These are phyloP conservation scores for Colletotrichum spaethianum DNA, from an alignment of 2,329 filamentous ascomycete species.

Conservation along the genomic window DNA sequence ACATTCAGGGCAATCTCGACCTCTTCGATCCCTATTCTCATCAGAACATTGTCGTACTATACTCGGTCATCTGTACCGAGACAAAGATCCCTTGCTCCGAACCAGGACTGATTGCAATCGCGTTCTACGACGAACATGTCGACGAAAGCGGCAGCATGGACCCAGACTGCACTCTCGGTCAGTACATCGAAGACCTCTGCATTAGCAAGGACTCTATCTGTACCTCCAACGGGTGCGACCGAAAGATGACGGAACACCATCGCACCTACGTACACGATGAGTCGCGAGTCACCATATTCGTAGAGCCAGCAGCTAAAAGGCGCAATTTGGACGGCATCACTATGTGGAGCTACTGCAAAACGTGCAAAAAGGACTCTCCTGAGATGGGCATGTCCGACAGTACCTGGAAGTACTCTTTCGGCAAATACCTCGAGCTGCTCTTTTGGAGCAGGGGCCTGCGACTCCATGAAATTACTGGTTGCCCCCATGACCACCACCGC, in stretches of 20 bases:
- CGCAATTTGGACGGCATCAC: slow-evolving; percentile 78
- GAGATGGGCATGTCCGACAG: slow-evolving; percentile 92
- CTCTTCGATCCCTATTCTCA: slow-evolving; percentile 96
- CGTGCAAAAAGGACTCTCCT: slow-evolving; percentile 91
- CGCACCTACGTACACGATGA: slow-evolving; percentile 97
- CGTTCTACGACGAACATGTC: slow-evolving; percentile 93
- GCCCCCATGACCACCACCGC: slow-evolving; percentile 91
- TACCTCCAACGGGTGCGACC: slow-evolving; percentile 86
- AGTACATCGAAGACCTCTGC: slow-evolving; percentile 94
- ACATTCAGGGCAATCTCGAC: slow-evolving; percentile 88
- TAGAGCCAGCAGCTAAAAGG: slow-evolving; percentile 70
- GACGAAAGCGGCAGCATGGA: slow-evolving; percentile 74
- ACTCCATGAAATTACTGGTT: slow-evolving; percentile 78
- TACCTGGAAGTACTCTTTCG: slow-evolving; percentile 98
- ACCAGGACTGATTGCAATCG: slow-evolving; percentile 89
- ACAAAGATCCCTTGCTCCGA: slow-evolving; percentile 95
- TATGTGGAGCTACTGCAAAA: slow-evolving; percentile 98
- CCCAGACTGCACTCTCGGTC: slow-evolving; percentile 92
- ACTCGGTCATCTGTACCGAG: slow-evolving; percentile 92
- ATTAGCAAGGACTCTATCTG: slow-evolving; percentile 83
- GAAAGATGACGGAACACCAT: slow-evolving; percentile 92
- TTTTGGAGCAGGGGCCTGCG: slow-evolving; percentile 93
- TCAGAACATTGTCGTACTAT: slow-evolving; percentile 95
- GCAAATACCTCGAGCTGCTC: slow-evolving; percentile 96
- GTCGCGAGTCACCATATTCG: slow-evolving; percentile 91